Percentiles rank a stretch among this genome's conserved stretches.
phyloP scores from a whole-genome alignment of 306 rosid genomes.

The Trifolium repens region DNA sequence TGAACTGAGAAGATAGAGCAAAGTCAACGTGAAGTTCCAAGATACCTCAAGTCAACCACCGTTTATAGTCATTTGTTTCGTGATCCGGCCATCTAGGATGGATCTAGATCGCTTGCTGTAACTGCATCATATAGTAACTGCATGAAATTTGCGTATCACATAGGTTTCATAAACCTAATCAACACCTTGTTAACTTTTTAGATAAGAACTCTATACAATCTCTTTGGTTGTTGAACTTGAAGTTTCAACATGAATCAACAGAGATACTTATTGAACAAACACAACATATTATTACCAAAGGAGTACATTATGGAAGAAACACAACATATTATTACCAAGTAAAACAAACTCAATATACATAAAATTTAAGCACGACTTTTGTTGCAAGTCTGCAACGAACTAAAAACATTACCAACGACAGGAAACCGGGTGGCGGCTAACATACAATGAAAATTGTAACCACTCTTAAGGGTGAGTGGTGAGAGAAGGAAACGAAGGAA shows the following conservation, averaged over 20 bases:
- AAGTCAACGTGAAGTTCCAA: no score
- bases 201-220: background rate
- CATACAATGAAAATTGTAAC: slow-evolving; percentile 12
- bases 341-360: slow-evolving; percentile 44
- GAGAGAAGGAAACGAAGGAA: slow-evolving; percentile 86
- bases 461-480: slow-evolving; percentile 61
- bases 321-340: slow-evolving; percentile 55
- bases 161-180: background rate
- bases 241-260: background rate
- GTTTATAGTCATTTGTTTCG: background rate
- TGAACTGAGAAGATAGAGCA: no score
- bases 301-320: slow-evolving; percentile 48
- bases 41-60: background rate
- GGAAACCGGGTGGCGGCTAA: background rate
- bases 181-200: background rate
- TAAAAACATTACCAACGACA: slow-evolving; percentile 5
- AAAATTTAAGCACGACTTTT: slow-evolving; percentile 41
- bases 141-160: no score
- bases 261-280: background rate
- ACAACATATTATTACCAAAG: slow-evolving; percentile 26
- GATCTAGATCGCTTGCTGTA: no score
- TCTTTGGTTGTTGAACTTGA: background rate
- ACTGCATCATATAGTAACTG: no score
- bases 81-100: background rate
- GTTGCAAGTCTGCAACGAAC: slow-evolving; percentile 19